Conservation (phyloP, 23 red algal species). For the Cyanidium caldarium region DNA sequence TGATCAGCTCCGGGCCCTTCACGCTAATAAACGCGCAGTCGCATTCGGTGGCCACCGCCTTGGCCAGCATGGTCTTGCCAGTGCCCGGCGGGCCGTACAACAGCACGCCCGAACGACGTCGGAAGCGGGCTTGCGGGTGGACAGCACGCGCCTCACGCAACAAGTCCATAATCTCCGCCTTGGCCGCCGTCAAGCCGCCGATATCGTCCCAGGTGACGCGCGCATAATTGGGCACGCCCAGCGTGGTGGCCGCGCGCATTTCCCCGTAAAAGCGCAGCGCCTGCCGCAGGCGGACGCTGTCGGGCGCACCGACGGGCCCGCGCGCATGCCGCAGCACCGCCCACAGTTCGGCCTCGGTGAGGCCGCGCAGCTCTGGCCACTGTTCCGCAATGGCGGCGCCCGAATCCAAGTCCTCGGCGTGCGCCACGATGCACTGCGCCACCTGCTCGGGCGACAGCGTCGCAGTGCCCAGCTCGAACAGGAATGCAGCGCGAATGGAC, state of each 20-base stretch:
- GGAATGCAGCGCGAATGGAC: background rate
- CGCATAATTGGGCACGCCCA: background rate
- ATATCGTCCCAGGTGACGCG: conserved; percentile 13
- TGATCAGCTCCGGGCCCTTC: conserved; percentile 19
- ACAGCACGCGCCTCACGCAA: background rate
- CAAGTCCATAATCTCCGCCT: background rate
- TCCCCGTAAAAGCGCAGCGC: background rate
- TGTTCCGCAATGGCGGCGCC: background rate
- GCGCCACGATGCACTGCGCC: background rate
- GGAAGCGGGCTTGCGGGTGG: background rate
- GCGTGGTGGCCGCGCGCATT: background rate
- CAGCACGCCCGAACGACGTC: conserved; percentile 12
- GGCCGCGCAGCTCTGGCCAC: background rate
- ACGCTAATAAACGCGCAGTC: conserved; percentile 20
- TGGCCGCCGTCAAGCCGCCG: background rate
- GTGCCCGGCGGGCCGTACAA: conserved; percentile 23
- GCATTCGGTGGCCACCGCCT: conserved; percentile 16
- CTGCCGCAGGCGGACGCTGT: background rate
- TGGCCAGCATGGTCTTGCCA: conserved; percentile 15
- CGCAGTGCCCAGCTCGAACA: background rate
- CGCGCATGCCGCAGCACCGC: background rate
- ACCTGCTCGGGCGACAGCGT: background rate
- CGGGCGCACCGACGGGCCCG: no score
- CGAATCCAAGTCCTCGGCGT: background rate
- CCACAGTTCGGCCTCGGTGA: background rate